Base-by-base conservation (phyloP, 2,329 filamentous ascomycete species). In the Pseudogymnoascus sp. region DNA sequence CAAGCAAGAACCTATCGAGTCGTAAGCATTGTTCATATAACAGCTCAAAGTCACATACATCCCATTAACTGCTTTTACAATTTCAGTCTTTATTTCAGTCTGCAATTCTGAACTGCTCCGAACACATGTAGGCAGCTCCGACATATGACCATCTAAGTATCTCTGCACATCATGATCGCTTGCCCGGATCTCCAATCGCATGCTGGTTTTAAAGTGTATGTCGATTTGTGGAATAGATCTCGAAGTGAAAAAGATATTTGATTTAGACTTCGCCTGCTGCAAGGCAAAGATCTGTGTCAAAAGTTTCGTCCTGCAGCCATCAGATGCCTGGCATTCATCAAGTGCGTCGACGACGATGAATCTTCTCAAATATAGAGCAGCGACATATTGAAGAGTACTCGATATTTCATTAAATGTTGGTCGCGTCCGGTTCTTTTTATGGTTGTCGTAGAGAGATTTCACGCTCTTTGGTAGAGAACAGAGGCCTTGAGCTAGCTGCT, bases 151-250 rank as follows among this genome's bases (percentile, higher is more conserved):
- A 6, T 68, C 64, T 1, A 77, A 37, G 60, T 75, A 77, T 43
- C 38, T 67, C 22, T 46, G n/a, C 19, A 77, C 66, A 66, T 78
- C 76, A 1, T 70, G 65, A 11, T 71, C 62, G 1, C 16, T 62
- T 6, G 75, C 77, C 14, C 64, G 66, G 4, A 78, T 76, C 60
- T 77, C 71, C 8, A 72, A 14, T 4, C 6, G 46, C 2, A 59
- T 5, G 6, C 59, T 65, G 0, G 28, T 37, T n/a, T 60, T 10
- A 28, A 72, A 71, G 0, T 63, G 4, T 64, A 43, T 5, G 16
- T 2, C 37, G 12, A 73, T 69, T 6, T 70, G 65, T 1, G 66
- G 68, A 31, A 71, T 67, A 10, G 60, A 59, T 33, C 70, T 63
- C 6, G 71, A 71, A 56, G 71, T 72, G 5, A 62, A 66, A 19